These are phyloP conservation scores for Triticum turgidum DNA, from an alignment of 176 grass and related monocot species.

Conservation along the genomic window DNA sequence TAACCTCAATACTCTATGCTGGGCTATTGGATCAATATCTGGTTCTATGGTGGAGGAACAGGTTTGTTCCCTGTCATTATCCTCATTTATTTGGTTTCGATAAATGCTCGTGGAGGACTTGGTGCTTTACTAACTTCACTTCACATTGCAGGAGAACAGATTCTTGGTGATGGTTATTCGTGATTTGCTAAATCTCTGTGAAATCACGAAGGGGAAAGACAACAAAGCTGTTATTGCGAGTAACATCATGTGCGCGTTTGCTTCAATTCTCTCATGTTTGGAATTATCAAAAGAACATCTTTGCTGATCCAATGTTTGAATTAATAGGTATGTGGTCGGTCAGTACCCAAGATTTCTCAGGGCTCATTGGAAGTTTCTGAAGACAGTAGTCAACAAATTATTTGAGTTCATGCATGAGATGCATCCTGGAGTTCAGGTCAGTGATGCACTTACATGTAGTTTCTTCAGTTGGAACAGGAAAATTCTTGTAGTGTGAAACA, in stretches of 20 bases:
- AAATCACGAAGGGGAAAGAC: slow-evolving; percentile 99
- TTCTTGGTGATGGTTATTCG: slow-evolving; percentile 99
- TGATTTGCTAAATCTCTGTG: slow-evolving; percentile 96
- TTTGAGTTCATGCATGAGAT: slow-evolving; percentile 99
- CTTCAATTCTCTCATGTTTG: neutral
- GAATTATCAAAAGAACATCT: neutral
- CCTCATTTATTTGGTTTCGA: neutral
- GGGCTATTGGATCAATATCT: slow-evolving; percentile 99
- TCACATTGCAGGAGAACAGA: slow-evolving; percentile 76
- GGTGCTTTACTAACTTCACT: neutral
- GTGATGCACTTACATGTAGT: slow-evolving; percentile 6
- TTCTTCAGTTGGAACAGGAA: neutral
- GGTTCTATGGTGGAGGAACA: slow-evolving; percentile 99
- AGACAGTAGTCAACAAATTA: slow-evolving; percentile 98
- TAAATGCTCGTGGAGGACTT: neutral
- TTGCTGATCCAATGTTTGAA: slow-evolving; percentile 21
- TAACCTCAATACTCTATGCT: slow-evolving; percentile 97
- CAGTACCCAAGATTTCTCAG: slow-evolving; percentile 99
- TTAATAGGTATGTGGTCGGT: slow-evolving; percentile 96
- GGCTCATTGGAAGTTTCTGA: slow-evolving; percentile 99
- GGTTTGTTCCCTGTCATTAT: slow-evolving; percentile 40
- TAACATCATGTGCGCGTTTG: slow-evolving; percentile 86
- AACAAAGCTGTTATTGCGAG: slow-evolving; percentile 99
- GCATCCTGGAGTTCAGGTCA: slow-evolving; percentile 99
- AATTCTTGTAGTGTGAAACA: neutral